Evolutionary conservation across 768 basidiomycete genomes (phyloP), one percentile per base, ranked within the genome.

Genomic region (Trichaptum fuscoviolaceum): DNA sequence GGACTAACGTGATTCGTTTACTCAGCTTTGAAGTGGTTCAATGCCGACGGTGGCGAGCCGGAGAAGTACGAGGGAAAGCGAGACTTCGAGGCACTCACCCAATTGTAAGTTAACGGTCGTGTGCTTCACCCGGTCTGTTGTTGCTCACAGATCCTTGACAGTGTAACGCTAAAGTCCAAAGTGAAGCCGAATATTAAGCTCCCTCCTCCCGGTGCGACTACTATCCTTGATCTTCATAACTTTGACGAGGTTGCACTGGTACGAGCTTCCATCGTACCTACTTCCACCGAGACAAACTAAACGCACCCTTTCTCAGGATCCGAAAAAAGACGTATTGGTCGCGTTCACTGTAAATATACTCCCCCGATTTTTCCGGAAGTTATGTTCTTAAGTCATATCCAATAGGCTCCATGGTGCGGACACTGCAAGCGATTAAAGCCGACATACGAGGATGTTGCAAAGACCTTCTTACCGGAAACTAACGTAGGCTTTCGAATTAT

Each of bases 361-460:
- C 30, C 66, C n/a, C 42, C 63, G 66, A 70, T 63, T 52, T 58
- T 63, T 10, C 35, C 30, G 42, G 18, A 35, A 63, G 23, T 35
- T n/a, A 58, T 67, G 42, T 65, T 66, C 42, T 67, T 58, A 58
- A 57, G 24, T 30, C 8, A 8, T 7, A 35, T 36, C 42, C 10
- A 52, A 61, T 69, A 85, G 84, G 84, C 91, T 26, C 86, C 87
- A 52, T 90, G 92, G 93, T 96, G 96, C 70, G 94, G 95, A 34
- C 95, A 99, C 82, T 98, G 96, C 85, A 98, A 98, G 81, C 83
- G 68, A 69, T 75, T 97, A 76, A 96, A 96, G 77, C 95, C 95
- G 23, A 82, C 83, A 35, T 95, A 91, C 73, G 95, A 96, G 75
- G 83, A 91, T 75, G 90, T 95, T 58, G 95, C 95, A 35, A 77